Base-by-base conservation (phyloP, 1,284 basidiomycete genomes). In the Apiotrichum veenhuisii region DNA sequence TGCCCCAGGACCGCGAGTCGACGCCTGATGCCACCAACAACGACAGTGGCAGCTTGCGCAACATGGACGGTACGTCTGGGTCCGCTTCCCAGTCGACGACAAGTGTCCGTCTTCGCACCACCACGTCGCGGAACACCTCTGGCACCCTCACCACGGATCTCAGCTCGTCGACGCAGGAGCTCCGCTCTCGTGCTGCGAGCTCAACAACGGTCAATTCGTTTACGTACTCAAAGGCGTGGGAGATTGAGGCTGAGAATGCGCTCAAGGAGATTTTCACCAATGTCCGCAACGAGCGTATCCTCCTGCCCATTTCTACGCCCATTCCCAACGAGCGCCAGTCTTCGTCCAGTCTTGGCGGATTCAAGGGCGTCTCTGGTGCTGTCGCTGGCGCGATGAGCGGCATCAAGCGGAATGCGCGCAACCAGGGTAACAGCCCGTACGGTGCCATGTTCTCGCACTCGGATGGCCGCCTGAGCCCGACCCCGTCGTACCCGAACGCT, bases 251-350 rank as follows among this genome's bases (percentile, higher is more conserved):
- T 80, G 93, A 96, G 73, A 83, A 65, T 59, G 72, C 91, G 59
- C 82, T 98, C 62, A 93, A 91, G 83, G 95, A 98, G 69, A 96
- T 98, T 81, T 98, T 94, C 79, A 83, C 82, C 58, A 87, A 91
- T 14, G 87, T 98, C 75, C 93, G 94, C 77, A 83, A 80, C 45
- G 89, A 94, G 64, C 90, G 93, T 66, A 96, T 98, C 62, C 78
- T 95, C 49, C 88, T 96, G 61, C 91, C 92, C 0, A 72, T 73
- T 5, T 43, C 82, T 81, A 37, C 82, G 80, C 5, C 69, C 71
- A 26, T 43, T 3, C 59, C 48, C 46, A 65, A 70, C 50, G 40
- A n/a, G 5, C 61, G 64, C 22, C 64, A 67, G 27, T 70, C 64
- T 14, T 58, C 66, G 38, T 51, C 64, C 4, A 69, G 67, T 2